These are phyloP conservation scores for Apiospora sp. DNA, from an alignment of 2,329 filamentous ascomycete genomes.

Conservation along the genomic window DNA sequence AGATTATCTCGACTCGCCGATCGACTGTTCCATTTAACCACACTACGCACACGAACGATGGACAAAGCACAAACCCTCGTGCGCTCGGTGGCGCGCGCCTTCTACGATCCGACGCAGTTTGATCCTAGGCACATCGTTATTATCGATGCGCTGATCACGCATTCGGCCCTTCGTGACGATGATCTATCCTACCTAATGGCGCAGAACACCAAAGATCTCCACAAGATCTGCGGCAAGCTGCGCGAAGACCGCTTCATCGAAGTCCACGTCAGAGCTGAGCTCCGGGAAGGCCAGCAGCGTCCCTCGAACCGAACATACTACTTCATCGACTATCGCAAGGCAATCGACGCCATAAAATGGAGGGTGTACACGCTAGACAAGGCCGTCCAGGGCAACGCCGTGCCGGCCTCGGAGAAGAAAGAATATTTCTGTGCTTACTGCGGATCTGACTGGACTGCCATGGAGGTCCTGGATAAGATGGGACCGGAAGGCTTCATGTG, in stretches of 20 bases:
- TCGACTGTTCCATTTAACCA: background rate
- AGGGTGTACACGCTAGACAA: constrained; percentile 88
- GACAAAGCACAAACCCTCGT: constrained; percentile 77
- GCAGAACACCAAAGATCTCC: constrained; percentile 90
- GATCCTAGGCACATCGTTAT: constrained; percentile 78
- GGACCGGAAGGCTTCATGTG: constrained; percentile 80
- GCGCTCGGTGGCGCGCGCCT: constrained; percentile 81
- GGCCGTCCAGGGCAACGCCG: constrained; percentile 83
- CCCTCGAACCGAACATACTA: constrained; percentile 92
- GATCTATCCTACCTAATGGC: constrained; percentile 88
- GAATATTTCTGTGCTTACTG: constrained; percentile 88
- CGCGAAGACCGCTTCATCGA: constrained; percentile 86
- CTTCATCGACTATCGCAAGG: constrained; percentile 93
- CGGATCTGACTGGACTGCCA: constrained; percentile 83
- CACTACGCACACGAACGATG: constrained; percentile 42
- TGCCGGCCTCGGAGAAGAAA: constrained; percentile 85
- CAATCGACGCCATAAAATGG: constrained; percentile 97
- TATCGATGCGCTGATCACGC: constrained; percentile 78
- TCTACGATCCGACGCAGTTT: constrained; percentile 71
- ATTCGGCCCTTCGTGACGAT: constrained; percentile 82
- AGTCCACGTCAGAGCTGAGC: constrained; percentile 79
- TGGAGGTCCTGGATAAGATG: constrained; percentile 85
- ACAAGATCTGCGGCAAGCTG: constrained; percentile 86
- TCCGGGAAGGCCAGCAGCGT: constrained; percentile 81
- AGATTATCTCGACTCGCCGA: background rate